Conservation (phyloP, 176 grass and related monocot genomes). For the Avena insularis region DNA sequence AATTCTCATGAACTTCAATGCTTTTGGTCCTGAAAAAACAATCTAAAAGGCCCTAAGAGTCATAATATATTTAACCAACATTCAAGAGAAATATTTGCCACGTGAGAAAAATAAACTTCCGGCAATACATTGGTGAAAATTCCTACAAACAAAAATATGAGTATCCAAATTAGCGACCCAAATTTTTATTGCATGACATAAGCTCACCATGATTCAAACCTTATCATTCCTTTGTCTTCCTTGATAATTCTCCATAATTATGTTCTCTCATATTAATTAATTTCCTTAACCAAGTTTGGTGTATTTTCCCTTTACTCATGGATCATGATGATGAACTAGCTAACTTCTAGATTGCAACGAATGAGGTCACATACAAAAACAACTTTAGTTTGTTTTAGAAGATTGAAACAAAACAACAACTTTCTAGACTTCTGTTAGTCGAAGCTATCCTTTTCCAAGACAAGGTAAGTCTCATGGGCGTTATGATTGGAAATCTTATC, state of each 20-base stretch:
- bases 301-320: conserved; percentile 37
- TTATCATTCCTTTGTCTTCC: not conserved
- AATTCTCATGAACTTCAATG: no score
- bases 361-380: conserved; percentile 40
- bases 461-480: not conserved
- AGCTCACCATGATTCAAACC: not conserved
- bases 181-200: conserved; percentile 25
- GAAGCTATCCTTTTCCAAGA: not conserved
- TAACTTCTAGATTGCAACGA: conserved; percentile 26
- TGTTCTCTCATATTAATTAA: conserved; percentile 28
- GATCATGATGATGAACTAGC: conserved; percentile 40
- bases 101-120: no score
- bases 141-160: no score
- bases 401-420: conserved; percentile 26
- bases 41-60: no score
- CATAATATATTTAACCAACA: no score
- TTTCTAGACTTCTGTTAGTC: not conserved
- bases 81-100: no score
- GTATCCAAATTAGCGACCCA: no score
- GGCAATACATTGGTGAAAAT: no score
- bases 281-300: conserved; percentile 51
- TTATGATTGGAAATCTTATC: not conserved
- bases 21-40: no score
- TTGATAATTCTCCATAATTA: conserved; percentile 26
- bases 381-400: not conserved